A percentile compares a stretch with the other conserved stretches of the same genome.
Conservation (phyloP, 176 grass and related monocot species). For the Eleusine indica region DNA sequence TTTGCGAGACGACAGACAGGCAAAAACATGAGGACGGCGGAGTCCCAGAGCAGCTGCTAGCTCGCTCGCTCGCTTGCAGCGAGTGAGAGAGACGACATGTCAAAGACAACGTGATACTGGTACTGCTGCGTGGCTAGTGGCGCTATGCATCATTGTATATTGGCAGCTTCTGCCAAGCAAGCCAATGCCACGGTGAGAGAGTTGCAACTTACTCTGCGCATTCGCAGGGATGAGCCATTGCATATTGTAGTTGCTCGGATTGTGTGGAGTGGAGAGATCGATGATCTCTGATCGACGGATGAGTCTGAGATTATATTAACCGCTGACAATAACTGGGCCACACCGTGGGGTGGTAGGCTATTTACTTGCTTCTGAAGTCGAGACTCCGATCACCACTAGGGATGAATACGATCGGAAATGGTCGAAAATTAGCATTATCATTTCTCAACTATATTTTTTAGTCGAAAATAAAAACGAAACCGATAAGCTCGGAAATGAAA, state of each 20-base stretch:
- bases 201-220: background rate
- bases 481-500: too few species aligned
- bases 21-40: conserved; percentile 16
- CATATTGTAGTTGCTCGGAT: background rate
- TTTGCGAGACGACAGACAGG: background rate
- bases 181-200: background rate
- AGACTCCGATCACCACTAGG: too few species aligned
- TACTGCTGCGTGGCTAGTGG: background rate
- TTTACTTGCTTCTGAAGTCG: background rate
- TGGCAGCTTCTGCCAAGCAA: background rate
- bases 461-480: too few species aligned
- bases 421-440: too few species aligned
- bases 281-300: background rate
- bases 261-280: background rate
- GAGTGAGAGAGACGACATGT: too few species aligned
- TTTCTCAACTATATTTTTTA: too few species aligned
- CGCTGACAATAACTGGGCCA: too few species aligned
- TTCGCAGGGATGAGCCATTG: background rate
- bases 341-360: background rate
- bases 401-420: too few species aligned
- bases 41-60: background rate
- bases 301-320: too few species aligned
- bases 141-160: background rate
- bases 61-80: background rate
- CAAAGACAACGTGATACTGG: background rate